A percentile compares a stretch with the other conserved stretches of the same genome.
Conservation (phyloP, 1,139 yeast species). For the Lodderomyces metapsilosis region DNA sequence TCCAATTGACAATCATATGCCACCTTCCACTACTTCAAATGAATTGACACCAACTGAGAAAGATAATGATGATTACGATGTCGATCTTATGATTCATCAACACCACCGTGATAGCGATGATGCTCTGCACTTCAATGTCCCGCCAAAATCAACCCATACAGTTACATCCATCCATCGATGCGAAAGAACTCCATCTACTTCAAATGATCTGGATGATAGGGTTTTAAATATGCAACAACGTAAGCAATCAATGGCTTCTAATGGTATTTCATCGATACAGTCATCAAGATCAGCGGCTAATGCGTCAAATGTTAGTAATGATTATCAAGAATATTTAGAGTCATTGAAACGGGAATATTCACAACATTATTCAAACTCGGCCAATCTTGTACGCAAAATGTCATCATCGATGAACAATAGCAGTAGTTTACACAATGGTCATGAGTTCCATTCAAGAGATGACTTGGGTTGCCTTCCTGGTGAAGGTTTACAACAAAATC, state of each 20-base stretch:
- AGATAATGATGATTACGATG: constrained; percentile 4
- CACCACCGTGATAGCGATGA: background rate
- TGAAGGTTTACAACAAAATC: background rate
- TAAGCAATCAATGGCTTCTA: constrained; percentile 10
- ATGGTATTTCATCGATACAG: constrained; percentile 10
- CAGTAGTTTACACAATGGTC: background rate
- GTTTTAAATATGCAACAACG: background rate
- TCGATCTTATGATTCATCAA: constrained; percentile 2
- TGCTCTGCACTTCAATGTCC: background rate
- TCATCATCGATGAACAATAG: background rate
- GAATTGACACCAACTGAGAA: constrained; percentile 9
- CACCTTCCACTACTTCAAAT: constrained; percentile 13
- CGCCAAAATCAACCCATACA: background rate
- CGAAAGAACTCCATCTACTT: background rate
- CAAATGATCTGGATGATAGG: background rate
- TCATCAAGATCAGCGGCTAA: constrained; percentile 18
- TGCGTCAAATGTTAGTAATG: constrained; percentile 13
- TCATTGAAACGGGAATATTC: constrained; percentile 16
- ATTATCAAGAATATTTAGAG: constrained; percentile 22
- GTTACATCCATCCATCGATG: background rate
- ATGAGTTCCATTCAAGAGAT: background rate
- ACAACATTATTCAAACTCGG: constrained; percentile 12
- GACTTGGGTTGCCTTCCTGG: constrained; percentile 2
- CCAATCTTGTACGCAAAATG: constrained; percentile 7
- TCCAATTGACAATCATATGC: constrained; percentile 8